phyloP scores from a whole-genome alignment of 305 asterid genomes.

The Solanum hybrid region DNA sequence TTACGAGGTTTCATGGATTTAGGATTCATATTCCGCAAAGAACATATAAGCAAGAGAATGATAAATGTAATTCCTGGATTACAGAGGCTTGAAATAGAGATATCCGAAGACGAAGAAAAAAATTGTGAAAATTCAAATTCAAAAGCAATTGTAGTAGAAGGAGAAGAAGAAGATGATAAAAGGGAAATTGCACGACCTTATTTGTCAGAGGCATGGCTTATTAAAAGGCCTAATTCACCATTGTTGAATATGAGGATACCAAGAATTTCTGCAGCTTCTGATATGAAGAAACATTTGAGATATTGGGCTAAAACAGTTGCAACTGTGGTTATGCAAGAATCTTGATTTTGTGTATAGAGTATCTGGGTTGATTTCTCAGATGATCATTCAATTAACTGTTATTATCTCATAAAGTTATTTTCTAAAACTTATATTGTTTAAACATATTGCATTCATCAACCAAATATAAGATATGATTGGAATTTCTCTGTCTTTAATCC shows the following conservation, averaged over 20 bases:
- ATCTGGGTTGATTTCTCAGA: background rate
- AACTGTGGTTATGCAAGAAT: constrained; percentile 30
- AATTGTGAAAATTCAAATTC: background rate
- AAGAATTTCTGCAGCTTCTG: constrained; percentile 23
- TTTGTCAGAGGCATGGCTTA: constrained; percentile 39
- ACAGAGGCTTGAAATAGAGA: constrained; percentile 24
- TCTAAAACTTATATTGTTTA: no score
- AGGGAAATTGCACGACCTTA: constrained; percentile 22
- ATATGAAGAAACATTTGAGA: constrained; percentile 61
- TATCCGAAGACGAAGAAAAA: background rate
- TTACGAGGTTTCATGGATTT: constrained; percentile 60
- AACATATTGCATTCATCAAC: background rate
- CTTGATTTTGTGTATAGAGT: background rate
- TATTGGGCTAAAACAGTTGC: constrained; percentile 66
- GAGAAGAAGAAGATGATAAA: constrained; percentile 7
- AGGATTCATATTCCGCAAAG: constrained; percentile 47
- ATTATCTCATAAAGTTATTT: background rate
- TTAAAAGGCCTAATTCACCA: constrained; percentile 38
- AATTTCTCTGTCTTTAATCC: background rate
- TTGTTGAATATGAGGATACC: constrained; percentile 37
- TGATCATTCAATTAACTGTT: background rate
- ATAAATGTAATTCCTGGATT: constrained; percentile 49
- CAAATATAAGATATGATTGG: no score
- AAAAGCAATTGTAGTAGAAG: background rate
- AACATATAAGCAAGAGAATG: constrained; percentile 26